These are phyloP conservation scores for Amphicarpaea edgeworthii DNA, from an alignment of 306 rosid species.

Conservation along the genomic window DNA sequence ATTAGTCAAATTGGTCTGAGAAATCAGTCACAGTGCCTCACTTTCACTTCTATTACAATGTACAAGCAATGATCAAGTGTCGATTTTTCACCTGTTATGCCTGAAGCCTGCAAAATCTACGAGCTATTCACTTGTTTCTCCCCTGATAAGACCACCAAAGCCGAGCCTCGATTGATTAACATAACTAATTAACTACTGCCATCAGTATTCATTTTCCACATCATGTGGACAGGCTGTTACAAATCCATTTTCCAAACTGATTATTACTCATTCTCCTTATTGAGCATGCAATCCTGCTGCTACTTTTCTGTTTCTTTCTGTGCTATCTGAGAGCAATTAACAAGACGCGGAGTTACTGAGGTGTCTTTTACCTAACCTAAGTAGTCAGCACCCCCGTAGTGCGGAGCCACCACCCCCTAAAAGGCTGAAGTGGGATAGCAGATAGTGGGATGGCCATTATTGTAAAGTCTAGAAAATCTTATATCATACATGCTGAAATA, in stretches of 20 bases:
- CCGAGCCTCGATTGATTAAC: not conserved
- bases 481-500: no score
- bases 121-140: not conserved
- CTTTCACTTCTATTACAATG: not conserved
- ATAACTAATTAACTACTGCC: not conserved
- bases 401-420: no score
- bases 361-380: not conserved
- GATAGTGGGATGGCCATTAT: no score
- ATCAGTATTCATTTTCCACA: not conserved
- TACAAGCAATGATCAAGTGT: not conserved
- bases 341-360: not conserved
- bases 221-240: not conserved
- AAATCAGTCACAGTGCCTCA: not conserved
- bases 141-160: not conserved
- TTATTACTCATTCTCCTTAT: conserved; percentile 1
- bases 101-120: not conserved
- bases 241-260: not conserved
- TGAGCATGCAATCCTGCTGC: not conserved
- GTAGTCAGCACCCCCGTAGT: no score
- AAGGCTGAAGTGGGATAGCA: no score
- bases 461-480: no score
- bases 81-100: not conserved
- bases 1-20: not conserved
- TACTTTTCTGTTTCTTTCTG: not conserved
- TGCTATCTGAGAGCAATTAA: not conserved